A percentile compares a stretch with the other conserved stretches of the same genome.
phyloP scores from a whole-genome alignment of 306 rosid species.

The Gleditsia sinensis region DNA sequence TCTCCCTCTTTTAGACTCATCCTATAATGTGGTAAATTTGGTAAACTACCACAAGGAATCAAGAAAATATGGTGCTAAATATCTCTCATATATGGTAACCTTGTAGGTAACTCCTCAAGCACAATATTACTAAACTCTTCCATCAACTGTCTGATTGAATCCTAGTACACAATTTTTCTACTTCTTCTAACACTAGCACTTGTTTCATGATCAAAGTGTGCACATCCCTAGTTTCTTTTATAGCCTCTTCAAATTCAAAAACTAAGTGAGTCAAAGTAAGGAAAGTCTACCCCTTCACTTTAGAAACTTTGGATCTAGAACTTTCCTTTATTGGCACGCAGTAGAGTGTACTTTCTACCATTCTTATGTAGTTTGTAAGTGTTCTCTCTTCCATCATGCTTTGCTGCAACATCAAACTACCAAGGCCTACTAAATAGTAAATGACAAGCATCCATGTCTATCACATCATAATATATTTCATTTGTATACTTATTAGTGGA shows the following conservation, averaged over 20 bases:
- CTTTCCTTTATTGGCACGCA: background rate
- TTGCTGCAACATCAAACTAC: background rate
- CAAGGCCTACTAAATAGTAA: background rate
- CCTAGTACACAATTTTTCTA: too few species aligned
- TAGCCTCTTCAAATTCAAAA: too few species aligned
- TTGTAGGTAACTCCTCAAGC: background rate
- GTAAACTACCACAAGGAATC: background rate
- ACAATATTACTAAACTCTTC: too few species aligned
- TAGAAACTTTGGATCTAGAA: background rate
- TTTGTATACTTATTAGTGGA: too few species aligned
- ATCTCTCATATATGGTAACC: background rate
- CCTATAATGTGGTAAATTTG: background rate
- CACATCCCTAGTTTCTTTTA: too few species aligned
- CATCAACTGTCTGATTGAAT: too few species aligned
- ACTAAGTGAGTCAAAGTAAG: too few species aligned
- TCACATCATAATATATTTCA: too few species aligned
- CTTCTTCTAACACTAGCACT: too few species aligned
- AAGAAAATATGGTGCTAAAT: background rate
- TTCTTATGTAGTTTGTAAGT: too few species aligned
- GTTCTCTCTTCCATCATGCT: background rate
- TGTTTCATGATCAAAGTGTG: background rate
- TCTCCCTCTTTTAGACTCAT: background rate
- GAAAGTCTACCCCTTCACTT: too few species aligned
- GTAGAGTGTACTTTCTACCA: background rate
- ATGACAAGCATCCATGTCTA: background rate